Evolutionary conservation across 140 eudicot genomes (phyloP), one percentile per base, ranked within the genome.

Genomic region (Cichorium intybus): DNA sequence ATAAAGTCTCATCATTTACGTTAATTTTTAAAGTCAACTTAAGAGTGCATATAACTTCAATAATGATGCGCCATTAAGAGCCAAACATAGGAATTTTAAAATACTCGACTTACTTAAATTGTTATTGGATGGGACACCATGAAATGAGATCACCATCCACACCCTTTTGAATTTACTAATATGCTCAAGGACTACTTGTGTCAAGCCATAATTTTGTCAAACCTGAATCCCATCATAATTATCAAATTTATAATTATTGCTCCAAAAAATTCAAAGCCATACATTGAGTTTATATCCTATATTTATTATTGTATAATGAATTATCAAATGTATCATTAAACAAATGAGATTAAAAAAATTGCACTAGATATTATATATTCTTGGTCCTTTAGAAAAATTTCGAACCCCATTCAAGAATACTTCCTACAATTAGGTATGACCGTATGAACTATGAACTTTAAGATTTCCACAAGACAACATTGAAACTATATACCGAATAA

Each of bases 1-100:
- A 24, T 71, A 48, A 63, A 54, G 77, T 72, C 77, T 14, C 29
- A 21, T 72, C 66, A 39, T 43, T 28, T 72, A 29, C 41, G 59
- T 55, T 53, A 55, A 64, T 45, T 22, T 27, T 10, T n/a, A 47
- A 23, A 33, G 72, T 73, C 78, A 73, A 71, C 70, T 37, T 37
- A 35, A 60, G 33, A 57, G 37, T 27, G 66, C 21, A 58, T 69
- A 70, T 46, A 17, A 1, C 57, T 71, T 23, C 69, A 71, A 55
- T 34, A 56, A 47, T 64, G 56, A 55, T 64, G 67, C 46, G 10
- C 66, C 72, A 64, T 43, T 61, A 52, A 62, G 45, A 37, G 20
- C 23, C 18, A 54, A 55, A 31, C 66, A 64, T 10, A 15, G 15
- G 9, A 29, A 20, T 9, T 34, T 47, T 11, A 35, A 39, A 52